Evolutionary conservation across 2,329 filamentous ascomycete genomes (phyloP).

Genomic region (Alternaria atra): DNA sequence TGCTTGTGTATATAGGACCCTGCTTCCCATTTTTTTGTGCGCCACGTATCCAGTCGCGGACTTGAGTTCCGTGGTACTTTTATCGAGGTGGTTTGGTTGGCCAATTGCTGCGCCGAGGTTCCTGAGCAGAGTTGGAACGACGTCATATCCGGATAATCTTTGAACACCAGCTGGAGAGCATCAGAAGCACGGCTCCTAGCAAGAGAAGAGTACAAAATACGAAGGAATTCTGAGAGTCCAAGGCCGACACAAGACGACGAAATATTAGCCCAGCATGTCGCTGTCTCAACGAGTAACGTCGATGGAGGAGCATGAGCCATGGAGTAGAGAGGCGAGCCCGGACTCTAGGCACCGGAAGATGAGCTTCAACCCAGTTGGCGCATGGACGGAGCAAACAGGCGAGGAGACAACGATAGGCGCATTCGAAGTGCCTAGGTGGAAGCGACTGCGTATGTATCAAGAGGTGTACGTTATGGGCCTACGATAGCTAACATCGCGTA

Average conservation of each 20-base stretch:
- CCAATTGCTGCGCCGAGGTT: constrained; percentile 11
- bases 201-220: too few species aligned
- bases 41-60: neutral
- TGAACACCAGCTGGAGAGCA: neutral
- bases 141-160: constrained; percentile 21
- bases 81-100: constrained; percentile 5
- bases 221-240: neutral
- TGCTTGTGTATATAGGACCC: constrained; percentile 27
- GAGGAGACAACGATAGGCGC: constrained; percentile 56
- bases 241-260: neutral
- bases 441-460: constrained; percentile 59
- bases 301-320: constrained; percentile 54
- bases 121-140: constrained; percentile 9
- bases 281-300: constrained; percentile 51
- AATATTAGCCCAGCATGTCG: constrained; percentile 44
- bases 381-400: constrained; percentile 53
- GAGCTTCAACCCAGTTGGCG: constrained; percentile 60
- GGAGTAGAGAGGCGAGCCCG: constrained; percentile 50
- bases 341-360: constrained; percentile 56
- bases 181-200: neutral
- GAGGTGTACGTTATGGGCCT: too few species aligned
- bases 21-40: constrained; percentile 9
- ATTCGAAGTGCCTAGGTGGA: constrained; percentile 64
- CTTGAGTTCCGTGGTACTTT: neutral
- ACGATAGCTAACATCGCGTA: constrained; percentile 48